phyloP scores from a whole-genome alignment of 2,329 filamentous ascomycete genomes.

The Sporothrix humicola region DNA sequence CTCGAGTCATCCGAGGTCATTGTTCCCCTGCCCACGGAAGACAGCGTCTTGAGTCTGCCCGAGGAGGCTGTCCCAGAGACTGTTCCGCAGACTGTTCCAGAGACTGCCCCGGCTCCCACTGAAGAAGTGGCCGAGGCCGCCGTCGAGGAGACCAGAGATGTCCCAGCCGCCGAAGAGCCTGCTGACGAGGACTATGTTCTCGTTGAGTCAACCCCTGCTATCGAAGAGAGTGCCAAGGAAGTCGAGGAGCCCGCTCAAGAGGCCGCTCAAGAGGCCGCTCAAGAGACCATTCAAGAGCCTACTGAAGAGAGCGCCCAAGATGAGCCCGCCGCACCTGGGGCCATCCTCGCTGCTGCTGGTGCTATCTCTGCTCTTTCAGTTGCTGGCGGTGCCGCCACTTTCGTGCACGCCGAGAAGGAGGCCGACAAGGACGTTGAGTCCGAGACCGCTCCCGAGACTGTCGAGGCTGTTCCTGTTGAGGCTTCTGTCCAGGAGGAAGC shows the following conservation, averaged over 20 bases:
- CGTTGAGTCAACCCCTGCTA: not conserved
- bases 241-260: too few species aligned
- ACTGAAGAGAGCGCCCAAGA: not conserved
- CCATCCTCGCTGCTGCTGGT: not conserved
- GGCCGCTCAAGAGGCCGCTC: not conserved
- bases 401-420: not conserved
- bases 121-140: not conserved
- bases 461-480: not conserved
- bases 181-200: too few species aligned
- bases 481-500: not conserved
- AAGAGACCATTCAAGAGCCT: not conserved
- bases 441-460: not conserved
- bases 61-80: not conserved
- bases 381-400: not conserved
- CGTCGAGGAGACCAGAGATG: not conserved
- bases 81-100: not conserved
- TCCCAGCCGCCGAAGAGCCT: not conserved
- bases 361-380: not conserved
- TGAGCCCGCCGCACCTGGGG: not conserved
- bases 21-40: conserved; percentile 10
- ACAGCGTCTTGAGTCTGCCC: not conserved
- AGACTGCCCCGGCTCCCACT: not conserved
- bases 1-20: conserved; percentile 18
- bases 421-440: not conserved
- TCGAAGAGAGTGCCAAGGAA: not conserved